These are phyloP conservation scores for Acarospora socialis DNA, from an alignment of 2,329 filamentous ascomycete species.

Conservation along the genomic window DNA sequence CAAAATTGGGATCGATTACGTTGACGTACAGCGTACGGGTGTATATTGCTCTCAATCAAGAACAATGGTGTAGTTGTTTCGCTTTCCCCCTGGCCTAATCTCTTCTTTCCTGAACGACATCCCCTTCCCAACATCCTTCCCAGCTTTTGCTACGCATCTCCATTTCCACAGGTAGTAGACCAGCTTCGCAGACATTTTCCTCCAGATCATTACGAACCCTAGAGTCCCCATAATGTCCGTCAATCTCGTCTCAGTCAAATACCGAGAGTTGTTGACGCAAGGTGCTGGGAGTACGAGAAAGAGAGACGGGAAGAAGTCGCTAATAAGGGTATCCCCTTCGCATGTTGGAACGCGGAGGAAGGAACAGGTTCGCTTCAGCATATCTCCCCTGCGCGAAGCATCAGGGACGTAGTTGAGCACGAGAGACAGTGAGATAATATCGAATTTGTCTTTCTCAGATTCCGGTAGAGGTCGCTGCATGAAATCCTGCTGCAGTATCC, in stretches of 20 bases:
- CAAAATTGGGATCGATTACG: too few species aligned
- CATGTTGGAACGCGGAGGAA: conserved; percentile 42
- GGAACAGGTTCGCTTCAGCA: conserved; percentile 61
- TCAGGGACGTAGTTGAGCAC: conserved; percentile 92
- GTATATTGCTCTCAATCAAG: too few species aligned
- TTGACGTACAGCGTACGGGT: too few species aligned
- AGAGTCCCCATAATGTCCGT: conserved; percentile 59
- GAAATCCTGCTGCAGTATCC: conserved; percentile 82
- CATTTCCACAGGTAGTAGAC: conserved; percentile 78
- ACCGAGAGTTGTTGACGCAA: conserved; percentile 81
- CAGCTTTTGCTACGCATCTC: conserved; percentile 11
- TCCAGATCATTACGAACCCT: conserved; percentile 52
- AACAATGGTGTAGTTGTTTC: conserved; percentile 86
- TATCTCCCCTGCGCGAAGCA: conserved; percentile 58
- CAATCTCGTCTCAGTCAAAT: conserved; percentile 60
- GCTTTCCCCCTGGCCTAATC: conserved; percentile 55
- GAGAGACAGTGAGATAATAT: conserved; percentile 80
- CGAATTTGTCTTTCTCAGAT: conserved; percentile 50
- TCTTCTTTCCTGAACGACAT: conserved; percentile 55
- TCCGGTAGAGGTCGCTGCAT: conserved; percentile 70
- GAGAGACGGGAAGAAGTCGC: conserved; percentile 46
- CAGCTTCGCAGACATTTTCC: conserved; percentile 68
- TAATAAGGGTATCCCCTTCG: conserved; percentile 14
- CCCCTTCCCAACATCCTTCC: conserved; percentile 16
- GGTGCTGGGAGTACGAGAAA: conserved; percentile 84